phyloP scores from a whole-genome alignment of 106 monocot genomes.

The Platanthera guangdongensis region DNA sequence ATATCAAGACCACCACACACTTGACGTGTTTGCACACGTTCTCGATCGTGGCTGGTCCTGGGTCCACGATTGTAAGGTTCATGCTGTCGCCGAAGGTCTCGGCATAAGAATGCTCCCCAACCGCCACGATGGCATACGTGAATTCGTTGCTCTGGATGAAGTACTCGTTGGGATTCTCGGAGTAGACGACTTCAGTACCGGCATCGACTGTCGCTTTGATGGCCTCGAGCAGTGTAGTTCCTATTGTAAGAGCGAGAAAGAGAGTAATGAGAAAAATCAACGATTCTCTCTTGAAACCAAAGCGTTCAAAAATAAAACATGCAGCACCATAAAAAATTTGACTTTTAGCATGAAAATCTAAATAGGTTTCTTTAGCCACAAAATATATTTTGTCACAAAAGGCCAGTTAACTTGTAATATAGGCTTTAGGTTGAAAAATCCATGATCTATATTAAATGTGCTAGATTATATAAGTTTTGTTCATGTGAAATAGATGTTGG shows the following conservation, averaged over 20 bases:
- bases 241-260: not conserved
- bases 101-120: slow-evolving; percentile 34
- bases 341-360: too few relatives aligned
- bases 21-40: slow-evolving; percentile 38
- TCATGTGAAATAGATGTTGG: not conserved
- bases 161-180: slow-evolving; percentile 18
- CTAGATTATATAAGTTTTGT: too few relatives aligned
- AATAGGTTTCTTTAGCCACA: too few relatives aligned
- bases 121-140: slow-evolving; percentile 19
- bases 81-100: slow-evolving; percentile 6
- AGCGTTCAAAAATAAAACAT: too few relatives aligned
- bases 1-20: slow-evolving; percentile 57
- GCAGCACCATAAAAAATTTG: too few relatives aligned
- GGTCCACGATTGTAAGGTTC: slow-evolving; percentile 21
- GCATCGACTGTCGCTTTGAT: slow-evolving; percentile 30
- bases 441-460: too few relatives aligned
- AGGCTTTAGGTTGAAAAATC: too few relatives aligned
- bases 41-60: slow-evolving; percentile 38
- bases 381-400: too few relatives aligned
- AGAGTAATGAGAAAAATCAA: not conserved
- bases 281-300: too few relatives aligned
- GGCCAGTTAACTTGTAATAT: too few relatives aligned
- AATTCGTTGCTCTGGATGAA: slow-evolving; percentile 19
- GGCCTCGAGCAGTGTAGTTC: slow-evolving; percentile 10
- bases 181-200: slow-evolving; percentile 23